These are phyloP conservation scores for Fusarium coicis DNA, from an alignment of 2,329 filamentous ascomycete species.

Conservation along the genomic window DNA sequence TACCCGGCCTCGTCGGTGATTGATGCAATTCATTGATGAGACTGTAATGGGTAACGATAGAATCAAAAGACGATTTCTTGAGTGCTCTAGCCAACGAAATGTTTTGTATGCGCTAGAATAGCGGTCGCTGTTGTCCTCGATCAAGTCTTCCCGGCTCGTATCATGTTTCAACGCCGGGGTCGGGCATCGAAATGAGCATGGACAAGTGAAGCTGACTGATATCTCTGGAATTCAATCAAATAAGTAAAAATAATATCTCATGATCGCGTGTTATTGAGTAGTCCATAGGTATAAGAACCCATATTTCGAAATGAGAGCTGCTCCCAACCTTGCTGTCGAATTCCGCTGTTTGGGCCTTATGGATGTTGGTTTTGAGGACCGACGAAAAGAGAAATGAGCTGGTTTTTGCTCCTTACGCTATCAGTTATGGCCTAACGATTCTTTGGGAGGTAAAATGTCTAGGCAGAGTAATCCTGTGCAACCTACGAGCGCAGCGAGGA, in stretches of 20 bases:
- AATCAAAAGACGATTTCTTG: no score
- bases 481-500: constrained; percentile 56
- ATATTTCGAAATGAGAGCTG: neutral
- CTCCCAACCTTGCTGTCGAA: rapidly evolving
- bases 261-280: no score
- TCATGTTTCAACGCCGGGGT: rapidly evolving
- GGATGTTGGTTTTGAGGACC: no score
- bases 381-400: rapidly evolving
- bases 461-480: neutral
- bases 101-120: no score
- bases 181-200: rapidly evolving
- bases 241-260: rapidly evolving
- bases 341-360: rapidly evolving
- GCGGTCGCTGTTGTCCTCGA: no score
- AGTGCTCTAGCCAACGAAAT: no score
- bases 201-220: rapidly evolving
- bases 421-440: rapidly evolving
- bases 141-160: neutral
- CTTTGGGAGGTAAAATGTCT: rapidly evolving
- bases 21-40: neutral
- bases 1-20: rapidly evolving
- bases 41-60: no score
- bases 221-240: rapidly evolving
- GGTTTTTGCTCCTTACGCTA: rapidly evolving
- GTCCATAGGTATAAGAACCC: neutral